Evolutionary conservation across 78 protist species (phyloP), one percentile per base, ranked within the genome.

Genomic region (Emiliania huxleyi): DNA sequence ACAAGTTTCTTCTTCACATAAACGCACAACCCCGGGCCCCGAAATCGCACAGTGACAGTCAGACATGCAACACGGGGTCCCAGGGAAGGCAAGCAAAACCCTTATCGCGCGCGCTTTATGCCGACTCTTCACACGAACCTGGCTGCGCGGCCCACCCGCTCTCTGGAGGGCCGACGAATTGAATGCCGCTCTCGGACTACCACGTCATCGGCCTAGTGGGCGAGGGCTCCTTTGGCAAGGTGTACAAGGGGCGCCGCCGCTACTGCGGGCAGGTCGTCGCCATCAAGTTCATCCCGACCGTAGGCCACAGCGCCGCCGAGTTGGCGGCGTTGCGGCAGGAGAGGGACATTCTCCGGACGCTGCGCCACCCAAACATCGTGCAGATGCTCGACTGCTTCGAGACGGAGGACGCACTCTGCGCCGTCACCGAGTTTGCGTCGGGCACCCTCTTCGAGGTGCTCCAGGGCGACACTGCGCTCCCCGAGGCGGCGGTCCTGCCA

Each of bases 151-250:
- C n/a, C n/a, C n/a, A n/a, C n/a, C n/a, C n/a, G n/a, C n/a, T n/a
- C n/a, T n/a, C n/a, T n/a, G n/a, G n/a, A n/a, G n/a, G n/a, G n/a
- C n/a, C n/a, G n/a, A n/a, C n/a, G n/a, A n/a, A n/a, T n/a, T n/a
- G n/a, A n/a, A n/a, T n/a, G n/a, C n/a, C n/a, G n/a, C n/a, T n/a
- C n/a, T n/a, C n/a, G n/a, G n/a, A n/a, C n/a, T n/a, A n/a, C n/a
- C n/a, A n/a, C n/a, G n/a, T n/a, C n/a, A n/a, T n/a, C n/a, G n/a
- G n/a, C n/a, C 93, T 91, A 15, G 95, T 97, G 45, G 99, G 99
- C 2, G 98, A 97, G 75, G 99, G 99, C 43, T 90, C 97, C 52
- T 97, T 97, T 90, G 98, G 98, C 29, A 97, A 95, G 91, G 79
- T 35, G 56, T 79, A 49, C 91, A 35, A 94, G 94, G 95, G 96